Evolutionary conservation across 2,329 filamentous ascomycete genomes (phyloP).

Genomic region (Talaromyces rugulosus): DNA sequence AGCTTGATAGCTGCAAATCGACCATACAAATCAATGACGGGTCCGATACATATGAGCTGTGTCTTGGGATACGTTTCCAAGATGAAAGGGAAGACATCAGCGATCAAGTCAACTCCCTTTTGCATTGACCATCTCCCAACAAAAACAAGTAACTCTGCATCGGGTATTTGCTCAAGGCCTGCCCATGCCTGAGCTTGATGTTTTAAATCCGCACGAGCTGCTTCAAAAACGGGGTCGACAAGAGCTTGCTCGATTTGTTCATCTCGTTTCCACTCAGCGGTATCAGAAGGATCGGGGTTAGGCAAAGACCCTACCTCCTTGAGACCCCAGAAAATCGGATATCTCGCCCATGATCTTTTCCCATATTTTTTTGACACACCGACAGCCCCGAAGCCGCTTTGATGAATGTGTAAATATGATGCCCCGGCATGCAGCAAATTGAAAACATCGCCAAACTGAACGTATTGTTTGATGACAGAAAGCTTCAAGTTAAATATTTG

Average conservation of each 20-base stretch:
- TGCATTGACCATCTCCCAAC: conserved; percentile 62
- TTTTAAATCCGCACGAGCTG: conserved; percentile 45
- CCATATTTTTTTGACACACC: conserved; percentile 62
- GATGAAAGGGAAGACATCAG: conserved; percentile 57
- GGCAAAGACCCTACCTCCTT: conserved; percentile 56
- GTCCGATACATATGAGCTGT: conserved; percentile 57
- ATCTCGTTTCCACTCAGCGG: conserved; percentile 52
- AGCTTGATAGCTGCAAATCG: conserved; percentile 61
- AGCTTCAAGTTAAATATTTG: conserved; percentile 54
- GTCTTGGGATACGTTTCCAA: conserved; percentile 54
- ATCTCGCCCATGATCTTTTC: conserved; percentile 56
- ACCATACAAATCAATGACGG: conserved; percentile 60
- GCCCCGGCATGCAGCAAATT: conserved; percentile 59
- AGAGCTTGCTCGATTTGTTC: conserved; percentile 41
- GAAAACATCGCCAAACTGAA: conserved; percentile 62
- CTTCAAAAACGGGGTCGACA: conserved; percentile 51
- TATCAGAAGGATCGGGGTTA: conserved; percentile 59
- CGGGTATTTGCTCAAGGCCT: conserved; percentile 52
- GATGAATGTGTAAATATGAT: conserved; percentile 58
- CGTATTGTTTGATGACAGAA: conserved; percentile 52
- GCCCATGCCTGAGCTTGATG: conserved; percentile 61
- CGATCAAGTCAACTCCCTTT: conserved; percentile 61
- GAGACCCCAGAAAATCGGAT: conserved; percentile 62
- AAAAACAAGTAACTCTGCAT: conserved; percentile 62
- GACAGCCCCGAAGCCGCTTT: conserved; percentile 59